Conservation (phyloP, 192 early-diverging fungal species). For the Pilobolus umbonatus region DNA sequence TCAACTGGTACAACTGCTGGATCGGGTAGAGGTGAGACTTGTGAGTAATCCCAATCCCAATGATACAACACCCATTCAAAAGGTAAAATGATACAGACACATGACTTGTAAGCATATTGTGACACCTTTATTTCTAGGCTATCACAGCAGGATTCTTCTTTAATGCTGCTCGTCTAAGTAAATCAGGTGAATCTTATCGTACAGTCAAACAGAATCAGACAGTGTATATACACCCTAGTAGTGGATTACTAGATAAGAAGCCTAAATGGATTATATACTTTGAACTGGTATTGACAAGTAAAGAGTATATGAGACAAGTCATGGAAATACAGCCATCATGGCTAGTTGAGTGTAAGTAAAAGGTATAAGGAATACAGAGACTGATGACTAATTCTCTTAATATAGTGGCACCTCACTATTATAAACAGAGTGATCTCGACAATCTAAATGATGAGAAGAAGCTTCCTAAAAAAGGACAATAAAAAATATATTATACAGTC, state of each 20-base stretch:
- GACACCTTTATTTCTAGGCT: slow-evolving; percentile 40
- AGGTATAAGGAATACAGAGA: neutral
- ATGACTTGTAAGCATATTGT: neutral
- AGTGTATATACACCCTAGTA: slow-evolving; percentile 90
- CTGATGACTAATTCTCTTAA: slow-evolving; percentile 2
- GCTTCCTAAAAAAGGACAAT: slow-evolving; percentile 40
- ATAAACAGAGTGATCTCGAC: slow-evolving; percentile 62
- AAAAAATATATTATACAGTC: too few relatives aligned
- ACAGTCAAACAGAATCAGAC: slow-evolving; percentile 89
- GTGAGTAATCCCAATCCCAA: slow-evolving; percentile 77
- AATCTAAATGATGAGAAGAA: slow-evolving; percentile 50
- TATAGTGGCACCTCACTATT: slow-evolving; percentile 74
- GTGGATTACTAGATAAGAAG: slow-evolving; percentile 69
- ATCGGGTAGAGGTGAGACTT: slow-evolving; percentile 84
- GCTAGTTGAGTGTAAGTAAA: slow-evolving; percentile 65
- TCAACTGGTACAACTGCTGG: slow-evolving; percentile 88
- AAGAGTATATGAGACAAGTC: slow-evolving; percentile 94
- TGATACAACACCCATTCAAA: slow-evolving; percentile 85
- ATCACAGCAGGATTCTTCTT: slow-evolving; percentile 95
- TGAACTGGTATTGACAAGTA: slow-evolving; percentile 89
- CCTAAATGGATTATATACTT: slow-evolving; percentile 88
- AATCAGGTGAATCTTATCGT: slow-evolving; percentile 87
- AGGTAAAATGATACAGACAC: slow-evolving; percentile 46
- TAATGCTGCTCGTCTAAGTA: slow-evolving; percentile 79
- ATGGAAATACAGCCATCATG: slow-evolving; percentile 88